Percentiles rank a stretch among this genome's conserved stretches.
These are phyloP conservation scores for Mortierella sp. DNA, from an alignment of 371 early-diverging fungal genomes.

Conservation along the genomic window DNA sequence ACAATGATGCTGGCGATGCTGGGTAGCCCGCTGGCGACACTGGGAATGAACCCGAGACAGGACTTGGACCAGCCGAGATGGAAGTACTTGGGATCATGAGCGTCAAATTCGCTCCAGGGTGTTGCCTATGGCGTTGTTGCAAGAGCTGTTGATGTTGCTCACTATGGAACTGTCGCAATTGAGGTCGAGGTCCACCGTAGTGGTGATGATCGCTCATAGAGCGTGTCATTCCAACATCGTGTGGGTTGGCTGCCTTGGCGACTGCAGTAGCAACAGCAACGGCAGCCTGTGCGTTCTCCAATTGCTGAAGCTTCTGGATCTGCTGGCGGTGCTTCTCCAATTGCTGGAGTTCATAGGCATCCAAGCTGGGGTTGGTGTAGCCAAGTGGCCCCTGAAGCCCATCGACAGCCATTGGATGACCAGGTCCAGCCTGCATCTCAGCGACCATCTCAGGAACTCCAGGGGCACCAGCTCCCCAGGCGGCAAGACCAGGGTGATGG, in stretches of 20 bases:
- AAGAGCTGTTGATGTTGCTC: constrained; percentile 12
- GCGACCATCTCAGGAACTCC: constrained; percentile 16
- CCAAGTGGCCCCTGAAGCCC: not conserved
- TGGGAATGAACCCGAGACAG: not conserved
- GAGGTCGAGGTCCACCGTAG: not conserved
- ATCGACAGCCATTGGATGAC: not conserved
- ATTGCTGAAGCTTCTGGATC: constrained; percentile 12
- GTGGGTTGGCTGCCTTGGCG: constrained; percentile 1
- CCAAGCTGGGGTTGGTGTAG: not conserved
- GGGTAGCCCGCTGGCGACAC: not conserved
- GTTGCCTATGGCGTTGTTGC: constrained; percentile 2
- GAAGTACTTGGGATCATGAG: constrained; percentile 17
- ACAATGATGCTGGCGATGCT: not conserved
- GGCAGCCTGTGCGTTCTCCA: not conserved
- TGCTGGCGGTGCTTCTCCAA: constrained; percentile 24
- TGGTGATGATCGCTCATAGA: constrained; percentile 21
- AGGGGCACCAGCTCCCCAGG: constrained; percentile 6
- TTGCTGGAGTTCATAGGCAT: constrained; percentile 12
- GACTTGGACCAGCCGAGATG: constrained; percentile 3
- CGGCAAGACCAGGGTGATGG: constrained; percentile 2
- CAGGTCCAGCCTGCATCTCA: not conserved
- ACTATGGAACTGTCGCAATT: constrained; percentile 10
- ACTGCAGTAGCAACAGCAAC: not conserved
- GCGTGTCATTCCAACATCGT: constrained; percentile 16
- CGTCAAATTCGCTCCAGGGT: constrained; percentile 1